phyloP scores from a whole-genome alignment of 768 basidiomycete species.

The Kwoniella mangroviensis region DNA sequence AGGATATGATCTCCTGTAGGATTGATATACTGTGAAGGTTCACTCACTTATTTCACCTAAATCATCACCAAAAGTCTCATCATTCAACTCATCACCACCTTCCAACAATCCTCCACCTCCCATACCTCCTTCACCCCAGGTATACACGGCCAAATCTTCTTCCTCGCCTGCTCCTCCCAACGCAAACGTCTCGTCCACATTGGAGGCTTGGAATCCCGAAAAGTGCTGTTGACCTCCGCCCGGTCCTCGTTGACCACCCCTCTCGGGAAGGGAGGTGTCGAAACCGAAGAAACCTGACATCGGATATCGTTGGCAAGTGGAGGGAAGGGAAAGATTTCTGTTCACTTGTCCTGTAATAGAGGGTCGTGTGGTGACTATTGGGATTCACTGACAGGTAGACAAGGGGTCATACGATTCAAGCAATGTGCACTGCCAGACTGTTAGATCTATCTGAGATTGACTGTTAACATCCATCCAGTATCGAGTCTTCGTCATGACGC shows the following conservation, averaged over 20 bases:
- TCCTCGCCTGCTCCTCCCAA: constrained; percentile 56
- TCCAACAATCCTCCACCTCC: constrained; percentile 66
- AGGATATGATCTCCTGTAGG: no score
- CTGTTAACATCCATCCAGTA: background rate
- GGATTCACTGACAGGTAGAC: background rate
- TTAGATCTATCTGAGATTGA: background rate
- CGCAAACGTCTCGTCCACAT: constrained; percentile 32
- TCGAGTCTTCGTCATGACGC: background rate
- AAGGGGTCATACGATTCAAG: background rate
- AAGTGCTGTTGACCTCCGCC: constrained; percentile 14
- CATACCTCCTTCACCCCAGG: constrained; percentile 90
- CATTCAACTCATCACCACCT: constrained; percentile 89
- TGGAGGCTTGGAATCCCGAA: constrained; percentile 29
- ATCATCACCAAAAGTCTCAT: constrained; percentile 88
- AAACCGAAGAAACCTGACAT: constrained; percentile 59
- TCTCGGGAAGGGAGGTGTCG: constrained; percentile 52
- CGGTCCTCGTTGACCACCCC: constrained; percentile 25
- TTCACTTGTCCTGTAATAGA: no score
- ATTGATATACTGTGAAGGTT: background rate
- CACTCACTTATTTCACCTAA: constrained; percentile 72
- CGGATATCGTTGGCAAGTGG: background rate
- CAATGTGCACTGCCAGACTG: background rate
- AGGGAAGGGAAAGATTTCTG: no score
- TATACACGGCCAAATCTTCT: constrained; percentile 87
- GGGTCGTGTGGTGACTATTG: background rate